Conservation (phyloP, 352 stramenopile genomes). For the Pythium dissimile region DNA sequence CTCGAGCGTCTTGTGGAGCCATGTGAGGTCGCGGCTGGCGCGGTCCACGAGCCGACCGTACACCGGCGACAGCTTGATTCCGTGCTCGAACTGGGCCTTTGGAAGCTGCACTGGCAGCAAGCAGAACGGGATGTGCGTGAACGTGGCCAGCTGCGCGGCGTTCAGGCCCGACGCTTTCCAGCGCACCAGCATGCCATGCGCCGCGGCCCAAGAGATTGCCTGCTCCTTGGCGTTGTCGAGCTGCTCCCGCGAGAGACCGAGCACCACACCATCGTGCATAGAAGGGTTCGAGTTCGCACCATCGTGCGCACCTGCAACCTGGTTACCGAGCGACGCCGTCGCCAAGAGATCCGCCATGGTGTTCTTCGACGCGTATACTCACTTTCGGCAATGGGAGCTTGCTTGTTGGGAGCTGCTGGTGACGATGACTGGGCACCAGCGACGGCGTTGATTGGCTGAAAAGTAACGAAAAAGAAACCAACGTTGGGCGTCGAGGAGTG, state of each 20-base stretch:
- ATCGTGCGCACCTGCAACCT: not conserved
- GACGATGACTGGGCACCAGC: not conserved
- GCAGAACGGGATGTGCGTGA: conserved; percentile 78
- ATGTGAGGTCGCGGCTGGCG: conserved; percentile 75
- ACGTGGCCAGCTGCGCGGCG: conserved; percentile 34
- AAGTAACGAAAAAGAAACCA: conserved; percentile 7
- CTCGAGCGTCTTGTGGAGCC: conserved; percentile 68
- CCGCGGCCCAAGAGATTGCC: conserved; percentile 66
- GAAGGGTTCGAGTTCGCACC: conserved; percentile 1
- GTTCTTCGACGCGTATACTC: not conserved
- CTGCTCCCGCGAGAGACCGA: conserved; percentile 41
- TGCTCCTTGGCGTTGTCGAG: conserved; percentile 58
- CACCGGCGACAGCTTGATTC: conserved; percentile 58
- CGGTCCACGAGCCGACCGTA: conserved; percentile 79
- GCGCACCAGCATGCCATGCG: conserved; percentile 70
- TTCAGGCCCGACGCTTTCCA: conserved; percentile 36
- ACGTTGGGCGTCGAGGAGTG: not conserved
- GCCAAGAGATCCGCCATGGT: conserved; percentile 27
- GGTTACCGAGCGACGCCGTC: conserved; percentile 18
- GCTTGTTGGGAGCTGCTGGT: not conserved
- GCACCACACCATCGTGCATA: conserved; percentile 27
- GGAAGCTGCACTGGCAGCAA: conserved; percentile 67
- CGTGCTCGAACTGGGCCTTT: conserved; percentile 57
- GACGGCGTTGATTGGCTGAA: conserved; percentile 5
- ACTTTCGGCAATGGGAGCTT: not conserved